Conservation (phyloP, 2,329 filamentous ascomycete genomes). For the Ustulina deusta region DNA sequence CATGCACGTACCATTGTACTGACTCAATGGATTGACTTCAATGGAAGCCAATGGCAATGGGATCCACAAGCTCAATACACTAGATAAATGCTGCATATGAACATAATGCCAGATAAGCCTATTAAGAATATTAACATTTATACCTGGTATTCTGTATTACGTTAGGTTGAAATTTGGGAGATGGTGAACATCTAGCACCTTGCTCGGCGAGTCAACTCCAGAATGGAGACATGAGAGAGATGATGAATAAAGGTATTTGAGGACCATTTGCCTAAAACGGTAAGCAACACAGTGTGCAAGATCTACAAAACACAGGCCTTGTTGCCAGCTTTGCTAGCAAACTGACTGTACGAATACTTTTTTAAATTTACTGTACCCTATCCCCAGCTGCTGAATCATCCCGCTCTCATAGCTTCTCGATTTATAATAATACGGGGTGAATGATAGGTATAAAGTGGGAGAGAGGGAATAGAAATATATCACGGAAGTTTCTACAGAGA, state of each 20-base stretch:
- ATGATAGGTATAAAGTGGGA: conserved; percentile 20
- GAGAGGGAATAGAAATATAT: neutral
- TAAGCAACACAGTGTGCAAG: conserved; percentile 26
- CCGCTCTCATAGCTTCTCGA: neutral
- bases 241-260: conserved; percentile 26
- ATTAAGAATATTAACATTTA: neutral
- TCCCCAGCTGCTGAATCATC: conserved; percentile 16
- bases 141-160: neutral
- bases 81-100: neutral
- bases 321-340: neutral
- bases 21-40: too few relatives aligned
- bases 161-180: neutral
- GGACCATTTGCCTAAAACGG: conserved; percentile 43
- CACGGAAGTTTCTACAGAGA: neutral
- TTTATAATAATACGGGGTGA: conserved; percentile 20
- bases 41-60: too few relatives aligned
- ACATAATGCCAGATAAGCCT: neutral
- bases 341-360: neutral
- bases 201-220: neutral
- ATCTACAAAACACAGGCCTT: neutral
- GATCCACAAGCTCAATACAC: too few relatives aligned
- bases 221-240: neutral
- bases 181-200: neutral
- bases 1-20: too few relatives aligned
- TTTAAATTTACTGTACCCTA: neutral